These are phyloP conservation scores for Talaromyces sp. DNA, from an alignment of 2,329 filamentous ascomycete genomes.

Conservation along the genomic window DNA sequence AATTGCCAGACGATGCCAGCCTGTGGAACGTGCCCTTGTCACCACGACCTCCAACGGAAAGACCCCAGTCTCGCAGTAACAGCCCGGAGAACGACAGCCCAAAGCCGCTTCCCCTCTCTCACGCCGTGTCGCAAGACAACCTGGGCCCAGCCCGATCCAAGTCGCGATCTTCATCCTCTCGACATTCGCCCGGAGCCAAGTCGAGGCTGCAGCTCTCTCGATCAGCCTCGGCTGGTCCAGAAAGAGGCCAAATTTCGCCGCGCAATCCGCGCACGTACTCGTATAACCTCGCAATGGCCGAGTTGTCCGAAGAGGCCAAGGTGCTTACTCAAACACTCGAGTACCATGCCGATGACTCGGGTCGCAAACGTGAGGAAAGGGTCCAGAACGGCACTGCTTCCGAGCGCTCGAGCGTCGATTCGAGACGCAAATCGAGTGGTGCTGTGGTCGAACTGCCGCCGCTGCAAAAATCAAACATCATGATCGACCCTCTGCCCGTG, in stretches of 20 bases:
- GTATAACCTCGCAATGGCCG: constrained; percentile 54
- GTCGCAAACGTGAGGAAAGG: constrained; percentile 42
- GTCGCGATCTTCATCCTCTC: constrained; percentile 16
- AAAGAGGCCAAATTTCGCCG: constrained; percentile 37
- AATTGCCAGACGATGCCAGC: constrained; percentile 47
- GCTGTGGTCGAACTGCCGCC: constrained; percentile 51
- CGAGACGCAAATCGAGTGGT: constrained; percentile 29
- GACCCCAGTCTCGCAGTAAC: constrained; percentile 33
- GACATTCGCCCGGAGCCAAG: constrained; percentile 23
- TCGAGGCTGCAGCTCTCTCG: constrained; percentile 17
- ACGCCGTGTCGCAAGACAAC: constrained; percentile 25
- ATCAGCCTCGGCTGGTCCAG: constrained; percentile 38
- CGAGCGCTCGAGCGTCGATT: constrained; percentile 34
- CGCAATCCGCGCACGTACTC: constrained; percentile 50
- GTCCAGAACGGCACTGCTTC: constrained; percentile 41
- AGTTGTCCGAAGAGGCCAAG: constrained; percentile 57
- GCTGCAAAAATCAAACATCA: constrained; percentile 58
- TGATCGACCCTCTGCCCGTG: constrained; percentile 62
- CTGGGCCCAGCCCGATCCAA: constrained; percentile 12
- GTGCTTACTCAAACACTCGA: constrained; percentile 58
- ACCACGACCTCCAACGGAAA: constrained; percentile 38
- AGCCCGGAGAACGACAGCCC: constrained; percentile 39
- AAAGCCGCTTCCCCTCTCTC: constrained; percentile 39
- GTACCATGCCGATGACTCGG: constrained; percentile 50
- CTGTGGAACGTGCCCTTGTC: constrained; percentile 49